Percentiles rank a stretch among this genome's conserved stretches.
phyloP scores from a whole-genome alignment of 108 stramenopile genomes.

The Pseudonitzschia multiseries region DNA sequence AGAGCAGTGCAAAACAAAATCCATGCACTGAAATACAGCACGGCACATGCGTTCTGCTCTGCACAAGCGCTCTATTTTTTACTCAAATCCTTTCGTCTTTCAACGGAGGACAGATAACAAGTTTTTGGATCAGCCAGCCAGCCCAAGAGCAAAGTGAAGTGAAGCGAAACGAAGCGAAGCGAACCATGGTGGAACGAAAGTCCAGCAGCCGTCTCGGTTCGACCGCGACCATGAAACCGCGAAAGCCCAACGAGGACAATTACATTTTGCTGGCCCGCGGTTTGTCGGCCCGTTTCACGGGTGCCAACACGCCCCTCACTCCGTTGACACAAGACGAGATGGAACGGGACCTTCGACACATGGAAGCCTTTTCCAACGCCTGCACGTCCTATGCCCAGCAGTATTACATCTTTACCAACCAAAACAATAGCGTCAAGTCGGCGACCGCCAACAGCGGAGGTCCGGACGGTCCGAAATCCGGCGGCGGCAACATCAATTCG shows the following conservation, averaged over 20 bases:
- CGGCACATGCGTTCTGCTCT: too few species aligned
- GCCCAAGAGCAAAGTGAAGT: too few species aligned
- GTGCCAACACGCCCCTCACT: constrained; percentile 47
- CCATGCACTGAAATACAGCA: too few species aligned
- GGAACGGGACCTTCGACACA: constrained; percentile 79
- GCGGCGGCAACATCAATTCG: not conserved
- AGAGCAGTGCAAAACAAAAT: too few species aligned
- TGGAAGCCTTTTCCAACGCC: constrained; percentile 78
- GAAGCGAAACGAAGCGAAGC: too few species aligned
- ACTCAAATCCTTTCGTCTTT: too few species aligned
- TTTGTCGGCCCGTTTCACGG: constrained; percentile 66
- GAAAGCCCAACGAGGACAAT: constrained; percentile 19
- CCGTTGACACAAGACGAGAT: constrained; percentile 52
- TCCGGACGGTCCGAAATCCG: constrained; percentile 3
- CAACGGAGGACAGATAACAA: too few species aligned
- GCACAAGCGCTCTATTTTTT: too few species aligned
- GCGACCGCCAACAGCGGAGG: not conserved
- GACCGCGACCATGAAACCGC: constrained; percentile 12
- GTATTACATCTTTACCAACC: constrained; percentile 64
- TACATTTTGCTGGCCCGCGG: constrained; percentile 69
- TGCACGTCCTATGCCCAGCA: constrained; percentile 73
- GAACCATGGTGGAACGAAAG: constrained; percentile 21
- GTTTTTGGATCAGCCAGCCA: too few species aligned
- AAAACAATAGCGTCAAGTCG: constrained; percentile 19
- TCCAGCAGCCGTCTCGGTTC: constrained; percentile 25